A percentile compares a stretch with the other conserved stretches of the same genome.
These are phyloP conservation scores for Pistacia vera DNA, from an alignment of 345 rosid genomes.

Conservation along the genomic window DNA sequence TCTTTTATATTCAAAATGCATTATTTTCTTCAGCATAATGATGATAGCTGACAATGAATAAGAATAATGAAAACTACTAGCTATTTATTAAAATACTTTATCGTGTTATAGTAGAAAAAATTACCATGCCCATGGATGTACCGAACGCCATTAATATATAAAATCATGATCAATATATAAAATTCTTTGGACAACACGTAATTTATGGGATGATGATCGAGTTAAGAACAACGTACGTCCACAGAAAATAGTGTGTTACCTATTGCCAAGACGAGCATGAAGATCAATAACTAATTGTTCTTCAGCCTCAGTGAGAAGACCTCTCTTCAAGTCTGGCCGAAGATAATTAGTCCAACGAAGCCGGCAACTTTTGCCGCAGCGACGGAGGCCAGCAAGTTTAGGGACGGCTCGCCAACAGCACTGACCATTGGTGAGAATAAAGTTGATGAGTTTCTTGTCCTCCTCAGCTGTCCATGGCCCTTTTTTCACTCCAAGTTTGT, in stretches of 20 bases:
- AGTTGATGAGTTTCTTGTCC: slow-evolving; percentile 75
- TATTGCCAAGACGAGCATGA: slow-evolving; percentile 76
- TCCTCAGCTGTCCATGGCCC: slow-evolving; percentile 93
- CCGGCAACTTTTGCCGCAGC: slow-evolving; percentile 89
- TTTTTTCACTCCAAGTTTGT: slow-evolving; percentile 78
- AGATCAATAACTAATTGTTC: slow-evolving; percentile 77
- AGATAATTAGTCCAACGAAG: slow-evolving; percentile 92
- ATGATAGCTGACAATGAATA: background rate
- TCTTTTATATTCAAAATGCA: no score
- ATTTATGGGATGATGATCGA: background rate
- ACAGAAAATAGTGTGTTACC: slow-evolving; percentile 35
- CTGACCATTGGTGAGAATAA: slow-evolving; percentile 73
- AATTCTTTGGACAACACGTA: background rate
- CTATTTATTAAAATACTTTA: background rate
- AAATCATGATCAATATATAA: background rate
- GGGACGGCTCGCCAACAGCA: slow-evolving; percentile 90
- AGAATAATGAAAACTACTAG: slow-evolving; percentile 2
- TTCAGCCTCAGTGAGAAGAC: slow-evolving; percentile 70
- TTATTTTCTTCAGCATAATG: background rate
- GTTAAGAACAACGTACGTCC: background rate
- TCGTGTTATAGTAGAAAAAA: background rate
- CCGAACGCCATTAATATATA: slow-evolving; percentile 13
- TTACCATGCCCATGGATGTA: background rate
- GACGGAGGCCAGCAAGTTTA: slow-evolving; percentile 80
- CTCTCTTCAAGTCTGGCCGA: slow-evolving; percentile 89